A percentile compares a stretch with the other conserved stretches of the same genome.
phyloP scores from a whole-genome alignment of 495 filamentous ascomycete species.

The Rhizodiscina lignyota region DNA sequence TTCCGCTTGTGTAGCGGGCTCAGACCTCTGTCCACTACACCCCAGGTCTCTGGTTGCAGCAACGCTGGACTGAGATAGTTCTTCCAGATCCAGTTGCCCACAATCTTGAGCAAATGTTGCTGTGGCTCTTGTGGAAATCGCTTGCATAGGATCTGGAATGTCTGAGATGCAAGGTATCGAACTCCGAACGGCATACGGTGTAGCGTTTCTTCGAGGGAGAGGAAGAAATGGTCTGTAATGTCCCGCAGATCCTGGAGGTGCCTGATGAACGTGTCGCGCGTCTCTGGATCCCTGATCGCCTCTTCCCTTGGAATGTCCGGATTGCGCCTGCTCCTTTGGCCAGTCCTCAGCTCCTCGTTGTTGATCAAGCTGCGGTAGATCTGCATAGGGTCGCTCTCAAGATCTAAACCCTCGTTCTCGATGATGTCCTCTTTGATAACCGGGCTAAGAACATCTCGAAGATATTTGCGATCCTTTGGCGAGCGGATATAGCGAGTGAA shows the following conservation, averaged over 20 bases:
- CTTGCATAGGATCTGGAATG: slow-evolving; percentile 56
- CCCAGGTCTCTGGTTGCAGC: slow-evolving; percentile 70
- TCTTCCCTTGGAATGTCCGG: slow-evolving; percentile 76
- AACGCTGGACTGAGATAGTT: slow-evolving; percentile 86
- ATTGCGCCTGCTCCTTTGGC: slow-evolving; percentile 58
- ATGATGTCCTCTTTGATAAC: slow-evolving; percentile 78
- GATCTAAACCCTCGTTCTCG: slow-evolving; percentile 74
- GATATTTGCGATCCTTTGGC: slow-evolving; percentile 79
- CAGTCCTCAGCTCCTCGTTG: slow-evolving; percentile 89
- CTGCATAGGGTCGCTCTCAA: slow-evolving; percentile 95
- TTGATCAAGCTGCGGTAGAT: slow-evolving; percentile 92
- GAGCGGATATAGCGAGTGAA: slow-evolving; percentile 79
- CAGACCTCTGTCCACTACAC: slow-evolving; percentile 72
- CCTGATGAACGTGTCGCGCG: slow-evolving; percentile 76
- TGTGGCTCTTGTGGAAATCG: slow-evolving; percentile 69
- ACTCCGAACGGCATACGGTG: slow-evolving; percentile 87
- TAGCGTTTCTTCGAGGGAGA: slow-evolving; percentile 61
- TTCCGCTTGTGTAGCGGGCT: slow-evolving; percentile 90
- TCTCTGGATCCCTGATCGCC: slow-evolving; percentile 86
- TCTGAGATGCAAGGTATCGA: slow-evolving; percentile 75
- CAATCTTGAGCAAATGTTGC: slow-evolving; percentile 61
- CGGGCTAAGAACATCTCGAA: slow-evolving; percentile 67
- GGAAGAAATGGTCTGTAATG: slow-evolving; percentile 78
- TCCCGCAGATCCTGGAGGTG: slow-evolving; percentile 87
- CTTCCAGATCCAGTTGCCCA: slow-evolving; percentile 82